phyloP scores from a whole-genome alignment of 2,329 filamentous ascomycete genomes.

The Exophiala dermatitidis region DNA sequence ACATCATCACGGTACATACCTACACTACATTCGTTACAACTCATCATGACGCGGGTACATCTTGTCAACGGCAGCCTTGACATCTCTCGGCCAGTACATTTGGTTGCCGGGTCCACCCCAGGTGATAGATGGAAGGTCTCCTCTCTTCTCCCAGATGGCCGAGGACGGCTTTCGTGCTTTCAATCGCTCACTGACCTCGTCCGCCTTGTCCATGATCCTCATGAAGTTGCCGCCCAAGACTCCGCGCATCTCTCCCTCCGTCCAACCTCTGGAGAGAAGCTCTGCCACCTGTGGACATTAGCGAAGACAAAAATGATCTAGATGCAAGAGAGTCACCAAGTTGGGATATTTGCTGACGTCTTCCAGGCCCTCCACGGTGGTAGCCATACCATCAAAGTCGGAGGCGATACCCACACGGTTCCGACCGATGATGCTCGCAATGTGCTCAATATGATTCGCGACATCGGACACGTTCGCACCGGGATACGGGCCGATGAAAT shows the following conservation, averaged over 20 bases:
- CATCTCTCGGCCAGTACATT: slow-evolving; percentile 10
- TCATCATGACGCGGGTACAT: slow-evolving; percentile 15
- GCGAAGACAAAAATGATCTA: no score
- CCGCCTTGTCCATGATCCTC: slow-evolving; percentile 74
- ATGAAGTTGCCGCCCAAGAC: slow-evolving; percentile 73
- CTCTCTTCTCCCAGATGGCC: slow-evolving; percentile 16
- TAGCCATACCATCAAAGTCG: slow-evolving; percentile 66
- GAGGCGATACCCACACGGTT: slow-evolving; percentile 84
- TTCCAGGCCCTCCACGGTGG: slow-evolving; percentile 64
- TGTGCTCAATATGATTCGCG: slow-evolving; percentile 70
- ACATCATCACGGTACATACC: no score
- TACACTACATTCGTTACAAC: neutral
- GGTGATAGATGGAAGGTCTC: slow-evolving; percentile 13
- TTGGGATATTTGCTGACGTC: slow-evolving; percentile 78
- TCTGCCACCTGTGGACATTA: slow-evolving; percentile 48
- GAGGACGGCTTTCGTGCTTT: slow-evolving; percentile 6
- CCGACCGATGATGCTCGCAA: slow-evolving; percentile 74
- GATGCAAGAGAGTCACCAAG: slow-evolving; percentile 34
- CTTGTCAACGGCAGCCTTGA: slow-evolving; percentile 9
- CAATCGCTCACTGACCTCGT: slow-evolving; percentile 45
- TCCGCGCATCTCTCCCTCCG: slow-evolving; percentile 64
- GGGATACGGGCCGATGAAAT: neutral
- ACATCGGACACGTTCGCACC: slow-evolving; percentile 39
- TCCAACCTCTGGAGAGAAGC: slow-evolving; percentile 63
- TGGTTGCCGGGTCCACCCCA: slow-evolving; percentile 12